Conservation (phyloP, 2,329 filamentous ascomycete genomes). For the Penicillium italicum region DNA sequence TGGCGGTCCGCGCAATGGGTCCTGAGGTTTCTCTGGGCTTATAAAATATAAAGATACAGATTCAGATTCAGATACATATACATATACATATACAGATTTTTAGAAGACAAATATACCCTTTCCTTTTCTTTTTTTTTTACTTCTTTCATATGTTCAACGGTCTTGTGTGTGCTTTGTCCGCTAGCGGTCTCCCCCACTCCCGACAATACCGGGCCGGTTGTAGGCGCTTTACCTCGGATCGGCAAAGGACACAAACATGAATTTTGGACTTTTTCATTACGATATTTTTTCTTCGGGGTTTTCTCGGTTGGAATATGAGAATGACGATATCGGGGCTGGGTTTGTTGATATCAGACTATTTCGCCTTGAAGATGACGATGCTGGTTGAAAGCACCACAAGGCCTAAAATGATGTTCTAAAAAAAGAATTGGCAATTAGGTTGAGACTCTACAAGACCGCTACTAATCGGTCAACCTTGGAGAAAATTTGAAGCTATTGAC, state of each 20-base stretch:
- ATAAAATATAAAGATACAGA: conserved; percentile 1
- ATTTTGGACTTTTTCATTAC: not conserved
- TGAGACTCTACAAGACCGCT: not conserved
- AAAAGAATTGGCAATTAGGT: not conserved
- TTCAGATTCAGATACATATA: not conserved
- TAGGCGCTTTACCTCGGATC: conserved; percentile 16
- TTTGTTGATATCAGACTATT: not conserved
- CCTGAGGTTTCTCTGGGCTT: conserved; percentile 5
- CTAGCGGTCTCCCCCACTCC: conserved; percentile 5
- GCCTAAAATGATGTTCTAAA: not conserved
- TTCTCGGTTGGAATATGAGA: not conserved
- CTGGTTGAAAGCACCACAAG: not conserved
- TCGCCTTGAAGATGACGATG: too few relatives aligned
- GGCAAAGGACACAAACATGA: not conserved
- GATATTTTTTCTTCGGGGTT: not conserved
- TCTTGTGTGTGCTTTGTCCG: conserved; percentile 1
- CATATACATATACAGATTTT: not conserved
- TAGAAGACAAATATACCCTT: conserved; percentile 27
- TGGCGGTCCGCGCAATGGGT: conserved; percentile 15
- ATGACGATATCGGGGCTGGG: not conserved
- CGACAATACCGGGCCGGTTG: conserved; percentile 18
- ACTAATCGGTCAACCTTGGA: not conserved
- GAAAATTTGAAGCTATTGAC: not conserved
- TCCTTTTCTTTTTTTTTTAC: conserved; percentile 1
- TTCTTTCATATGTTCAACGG: not conserved